Conservation (phyloP, 2,329 filamentous ascomycete species). For the Fusarium kyushuense region DNA sequence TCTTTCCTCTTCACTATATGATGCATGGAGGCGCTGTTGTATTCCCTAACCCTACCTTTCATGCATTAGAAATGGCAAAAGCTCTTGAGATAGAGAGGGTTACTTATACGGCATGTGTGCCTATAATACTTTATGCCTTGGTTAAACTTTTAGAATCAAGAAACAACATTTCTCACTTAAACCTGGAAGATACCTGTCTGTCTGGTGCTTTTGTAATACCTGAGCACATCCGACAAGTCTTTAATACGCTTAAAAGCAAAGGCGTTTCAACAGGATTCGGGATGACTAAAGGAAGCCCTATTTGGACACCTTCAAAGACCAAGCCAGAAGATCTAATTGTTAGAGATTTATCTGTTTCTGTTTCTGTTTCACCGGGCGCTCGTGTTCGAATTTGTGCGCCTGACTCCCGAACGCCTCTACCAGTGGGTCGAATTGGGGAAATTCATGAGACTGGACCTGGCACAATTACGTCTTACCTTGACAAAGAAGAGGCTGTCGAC, state of each 20-base stretch:
- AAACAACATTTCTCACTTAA: neutral
- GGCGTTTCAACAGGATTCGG: neutral
- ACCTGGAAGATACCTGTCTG: neutral
- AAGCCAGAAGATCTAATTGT: neutral
- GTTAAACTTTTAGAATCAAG: neutral
- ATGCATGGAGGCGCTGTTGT: neutral
- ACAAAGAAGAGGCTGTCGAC: neutral
- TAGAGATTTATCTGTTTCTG: neutral
- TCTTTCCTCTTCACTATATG: neutral
- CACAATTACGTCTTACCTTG: neutral
- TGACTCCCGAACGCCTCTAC: neutral
- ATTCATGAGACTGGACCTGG: neutral
- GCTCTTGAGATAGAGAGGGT: neutral
- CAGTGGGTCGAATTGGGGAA: neutral
- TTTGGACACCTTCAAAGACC: neutral
- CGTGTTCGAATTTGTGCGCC: neutral
- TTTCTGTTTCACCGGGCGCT: neutral
- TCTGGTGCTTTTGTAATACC: neutral
- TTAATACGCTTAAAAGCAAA: neutral
- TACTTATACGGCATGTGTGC: neutral
- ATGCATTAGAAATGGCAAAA: neutral
- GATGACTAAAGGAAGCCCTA: neutral
- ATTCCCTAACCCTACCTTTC: neutral
- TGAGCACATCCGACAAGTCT: neutral
- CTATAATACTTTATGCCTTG: neutral